Conservation (phyloP, 2,329 filamentous ascomycete genomes). For the Aspergillus fumigatiaffinis region DNA sequence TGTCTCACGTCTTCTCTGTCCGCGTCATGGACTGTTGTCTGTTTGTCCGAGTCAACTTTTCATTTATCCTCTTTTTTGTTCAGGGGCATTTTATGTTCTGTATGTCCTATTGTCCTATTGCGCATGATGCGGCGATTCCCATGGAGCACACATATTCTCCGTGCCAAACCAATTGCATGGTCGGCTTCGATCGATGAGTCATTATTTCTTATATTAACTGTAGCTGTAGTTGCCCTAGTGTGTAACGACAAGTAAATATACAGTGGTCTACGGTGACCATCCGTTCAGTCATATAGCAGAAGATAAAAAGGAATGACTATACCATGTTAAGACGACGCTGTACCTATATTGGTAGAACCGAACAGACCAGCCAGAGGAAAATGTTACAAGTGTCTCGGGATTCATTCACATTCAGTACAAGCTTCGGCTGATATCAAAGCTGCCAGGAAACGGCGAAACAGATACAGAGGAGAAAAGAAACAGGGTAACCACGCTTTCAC, state of each 20-base stretch:
- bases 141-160: slow-evolving; percentile 23
- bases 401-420: background rate
- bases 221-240: background rate
- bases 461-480: slow-evolving; percentile 6
- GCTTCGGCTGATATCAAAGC: background rate
- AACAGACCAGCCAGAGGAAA: slow-evolving; percentile 5
- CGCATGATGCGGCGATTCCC: slow-evolving; percentile 34
- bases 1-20: slow-evolving; percentile 15
- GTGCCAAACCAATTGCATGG: slow-evolving; percentile 32
- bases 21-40: slow-evolving; percentile 10
- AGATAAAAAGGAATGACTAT: slow-evolving; percentile 18
- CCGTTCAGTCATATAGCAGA: background rate
- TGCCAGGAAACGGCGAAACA: background rate
- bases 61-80: slow-evolving; percentile 13
- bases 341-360: slow-evolving; percentile 21
- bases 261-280: slow-evolving; percentile 4
- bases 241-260: too few relatives aligned
- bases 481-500: slow-evolving; percentile 10
- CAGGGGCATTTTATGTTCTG: slow-evolving; percentile 13
- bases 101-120: slow-evolving; percentile 13
- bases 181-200: slow-evolving; percentile 22
- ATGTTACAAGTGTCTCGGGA: background rate
- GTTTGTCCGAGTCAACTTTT: slow-evolving; percentile 17
- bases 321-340: slow-evolving; percentile 20
- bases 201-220: background rate